Percentiles rank a stretch among this genome's conserved stretches.
Evolutionary conservation across 768 basidiomycete genomes (phyloP).

Genomic region (Boletus reticulatus): DNA sequence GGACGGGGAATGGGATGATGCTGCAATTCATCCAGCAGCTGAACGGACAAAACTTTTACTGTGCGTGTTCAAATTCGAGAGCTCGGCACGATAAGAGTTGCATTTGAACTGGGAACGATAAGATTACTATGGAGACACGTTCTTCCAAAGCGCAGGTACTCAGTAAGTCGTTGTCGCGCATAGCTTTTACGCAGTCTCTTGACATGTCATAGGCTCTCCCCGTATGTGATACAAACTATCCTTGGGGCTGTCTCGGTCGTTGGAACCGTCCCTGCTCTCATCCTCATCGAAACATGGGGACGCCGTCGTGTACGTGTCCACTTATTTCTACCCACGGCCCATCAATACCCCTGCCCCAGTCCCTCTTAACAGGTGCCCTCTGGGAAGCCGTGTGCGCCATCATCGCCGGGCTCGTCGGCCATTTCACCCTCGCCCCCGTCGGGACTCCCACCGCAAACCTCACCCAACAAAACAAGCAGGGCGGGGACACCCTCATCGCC

Average conservation of each 20-base stretch:
- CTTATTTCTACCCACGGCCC: slow-evolving; percentile 20
- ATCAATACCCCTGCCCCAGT: background rate
- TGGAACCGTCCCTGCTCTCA: slow-evolving; percentile 69
- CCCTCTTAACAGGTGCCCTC: slow-evolving; percentile 41
- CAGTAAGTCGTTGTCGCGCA: slow-evolving; percentile 34
- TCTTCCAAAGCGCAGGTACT: slow-evolving; percentile 57
- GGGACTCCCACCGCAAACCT: slow-evolving; percentile 46
- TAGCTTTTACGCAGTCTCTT: background rate
- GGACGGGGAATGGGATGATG: slow-evolving; percentile 17
- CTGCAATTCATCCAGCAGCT: slow-evolving; percentile 16
- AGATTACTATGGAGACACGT: slow-evolving; percentile 19
- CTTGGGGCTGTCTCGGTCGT: slow-evolving; percentile 71
- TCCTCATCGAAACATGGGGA: slow-evolving; percentile 71
- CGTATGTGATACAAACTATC: slow-evolving; percentile 72
- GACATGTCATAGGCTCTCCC: slow-evolving; percentile 41
- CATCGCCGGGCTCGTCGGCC: slow-evolving; percentile 70
- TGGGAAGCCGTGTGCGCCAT: slow-evolving; percentile 59
- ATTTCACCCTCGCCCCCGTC: slow-evolving; percentile 58
- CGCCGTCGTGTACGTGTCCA: slow-evolving; percentile 50
- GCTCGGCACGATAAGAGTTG: background rate
- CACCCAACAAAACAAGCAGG: slow-evolving; percentile 50
- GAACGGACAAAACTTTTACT: slow-evolving; percentile 18
- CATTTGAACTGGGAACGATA: background rate
- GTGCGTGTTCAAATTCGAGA: background rate
- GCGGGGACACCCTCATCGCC: slow-evolving; percentile 56